These are phyloP conservation scores for Cytospora leucostoma DNA, from an alignment of 2,329 filamentous ascomycete genomes.

Conservation along the genomic window DNA sequence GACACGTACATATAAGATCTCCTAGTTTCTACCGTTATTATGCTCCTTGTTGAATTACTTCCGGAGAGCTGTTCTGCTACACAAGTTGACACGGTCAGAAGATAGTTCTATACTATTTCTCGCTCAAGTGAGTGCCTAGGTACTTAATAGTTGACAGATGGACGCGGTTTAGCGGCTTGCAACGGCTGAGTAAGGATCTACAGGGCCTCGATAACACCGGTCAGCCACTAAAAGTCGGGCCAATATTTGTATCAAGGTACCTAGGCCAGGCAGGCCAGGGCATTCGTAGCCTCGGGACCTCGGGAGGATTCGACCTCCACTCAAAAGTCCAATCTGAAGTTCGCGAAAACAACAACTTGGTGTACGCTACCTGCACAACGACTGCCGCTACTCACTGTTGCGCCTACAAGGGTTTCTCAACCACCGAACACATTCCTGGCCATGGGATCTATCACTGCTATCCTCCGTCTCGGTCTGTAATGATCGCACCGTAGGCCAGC, in stretches of 20 bases:
- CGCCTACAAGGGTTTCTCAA: neutral
- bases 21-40: too few relatives aligned
- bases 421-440: neutral
- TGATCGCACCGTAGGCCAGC: neutral
- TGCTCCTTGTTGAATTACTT: too few relatives aligned
- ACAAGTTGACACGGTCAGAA: neutral
- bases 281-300: neutral
- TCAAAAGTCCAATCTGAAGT: slow-evolving; percentile 10
- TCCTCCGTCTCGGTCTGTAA: neutral
- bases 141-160: neutral
- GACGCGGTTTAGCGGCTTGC: neutral
- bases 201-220: neutral
- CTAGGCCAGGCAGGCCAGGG: neutral
- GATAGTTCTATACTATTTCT: neutral
- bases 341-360: neutral
- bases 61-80: too few relatives aligned
- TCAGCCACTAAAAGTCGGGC: neutral
- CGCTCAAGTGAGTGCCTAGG: neutral
- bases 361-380: neutral
- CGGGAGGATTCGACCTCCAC: slow-evolving; percentile 6
- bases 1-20: too few relatives aligned
- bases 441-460: neutral
- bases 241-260: too few relatives aligned
- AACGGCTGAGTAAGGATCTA: slow-evolving; percentile 1
- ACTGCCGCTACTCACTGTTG: neutral